These are phyloP conservation scores for Rosa persica DNA, from an alignment of 306 rosid genomes.

Conservation along the genomic window DNA sequence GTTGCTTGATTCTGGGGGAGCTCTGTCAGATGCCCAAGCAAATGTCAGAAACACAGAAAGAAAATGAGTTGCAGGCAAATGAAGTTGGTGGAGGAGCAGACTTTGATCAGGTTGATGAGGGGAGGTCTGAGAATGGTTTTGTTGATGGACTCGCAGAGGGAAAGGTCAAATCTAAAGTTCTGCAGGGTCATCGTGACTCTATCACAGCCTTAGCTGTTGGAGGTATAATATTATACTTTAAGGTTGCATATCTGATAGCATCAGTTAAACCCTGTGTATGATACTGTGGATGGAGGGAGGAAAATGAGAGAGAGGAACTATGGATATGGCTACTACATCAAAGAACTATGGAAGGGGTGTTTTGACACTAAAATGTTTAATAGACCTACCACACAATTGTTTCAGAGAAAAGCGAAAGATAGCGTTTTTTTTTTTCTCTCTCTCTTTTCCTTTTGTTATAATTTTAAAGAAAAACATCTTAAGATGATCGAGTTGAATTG, in stretches of 20 bases:
- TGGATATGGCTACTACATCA: background rate
- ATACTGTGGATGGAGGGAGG: background rate
- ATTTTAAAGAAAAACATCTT: background rate
- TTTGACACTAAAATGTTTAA: background rate
- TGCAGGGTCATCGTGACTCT: slow-evolving; percentile 79
- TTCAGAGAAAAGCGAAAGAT: background rate
- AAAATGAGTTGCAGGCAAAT: slow-evolving; percentile 37
- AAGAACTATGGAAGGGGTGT: slow-evolving; percentile 2
- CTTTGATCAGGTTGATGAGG: slow-evolving; percentile 36
- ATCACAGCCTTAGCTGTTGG: slow-evolving; percentile 78
- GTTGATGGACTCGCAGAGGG: slow-evolving; percentile 52
- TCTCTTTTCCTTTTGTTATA: background rate
- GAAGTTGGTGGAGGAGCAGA: slow-evolving; percentile 27
- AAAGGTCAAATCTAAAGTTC: slow-evolving; percentile 52
- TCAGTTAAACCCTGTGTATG: slow-evolving; percentile 6
- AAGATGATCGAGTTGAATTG: background rate
- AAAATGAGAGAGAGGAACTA: background rate
- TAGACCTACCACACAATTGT: background rate
- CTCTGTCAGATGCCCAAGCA: slow-evolving; percentile 42
- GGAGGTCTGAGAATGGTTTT: slow-evolving; percentile 36
- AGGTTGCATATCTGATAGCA: background rate
- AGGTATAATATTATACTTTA: slow-evolving; percentile 46
- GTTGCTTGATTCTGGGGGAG: slow-evolving; percentile 62
- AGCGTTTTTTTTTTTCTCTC: too few relatives aligned
- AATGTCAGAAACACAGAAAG: slow-evolving; percentile 29